Base-by-base conservation (phyloP, 2,329 filamentous ascomycete species). In the Chaetomiaceae sp. region DNA sequence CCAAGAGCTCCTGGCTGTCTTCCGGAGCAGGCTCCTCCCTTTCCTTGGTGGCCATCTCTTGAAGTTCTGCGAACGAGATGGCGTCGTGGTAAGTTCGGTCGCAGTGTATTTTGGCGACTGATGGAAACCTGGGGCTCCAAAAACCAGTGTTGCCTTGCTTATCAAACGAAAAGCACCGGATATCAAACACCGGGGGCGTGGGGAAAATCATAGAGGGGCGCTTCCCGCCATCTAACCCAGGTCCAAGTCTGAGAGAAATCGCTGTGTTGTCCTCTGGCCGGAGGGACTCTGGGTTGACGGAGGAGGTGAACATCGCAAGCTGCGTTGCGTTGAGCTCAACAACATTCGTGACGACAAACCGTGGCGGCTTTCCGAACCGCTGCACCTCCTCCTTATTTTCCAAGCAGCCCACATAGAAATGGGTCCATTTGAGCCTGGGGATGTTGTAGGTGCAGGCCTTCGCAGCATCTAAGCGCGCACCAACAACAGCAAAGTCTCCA, bases 401-500 rank as follows among this genome's bases (percentile, higher is more conserved):
- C 8, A 91, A 72, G 66, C 89, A 95, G 1, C 84, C 90, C 14
- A 95, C 69, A 62, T 87, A 85, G 63, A 95, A 95, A 46, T 88
- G 82, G 3, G 89, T 95, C 85, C 86, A 95, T 49, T 78, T 77
- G 38, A 88, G 64, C 16, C 76, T 74, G 5, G 73, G 72, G 2
- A 85, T 67, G 4, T 72, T 68, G 43, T 81, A 78, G 7, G 75
- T 72, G 41, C 74, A 75, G 7, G 85, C 86, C 56, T 82, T 80
- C 45, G 76, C 72, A 3, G 85, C 71, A 59, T 90, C 80, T 61
- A 86, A 90, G 16, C 82, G 81, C 5, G 82, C 90, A 0, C 89
- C 90, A 3, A 96, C 73, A 1, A 92, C 77, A 2, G 87, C 85
- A 64, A 96, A 88, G 66, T 96, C 91, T 9, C 87, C 87, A 27